phyloP scores from a whole-genome alignment of 768 basidiomycete genomes.

The Imleria badia region DNA sequence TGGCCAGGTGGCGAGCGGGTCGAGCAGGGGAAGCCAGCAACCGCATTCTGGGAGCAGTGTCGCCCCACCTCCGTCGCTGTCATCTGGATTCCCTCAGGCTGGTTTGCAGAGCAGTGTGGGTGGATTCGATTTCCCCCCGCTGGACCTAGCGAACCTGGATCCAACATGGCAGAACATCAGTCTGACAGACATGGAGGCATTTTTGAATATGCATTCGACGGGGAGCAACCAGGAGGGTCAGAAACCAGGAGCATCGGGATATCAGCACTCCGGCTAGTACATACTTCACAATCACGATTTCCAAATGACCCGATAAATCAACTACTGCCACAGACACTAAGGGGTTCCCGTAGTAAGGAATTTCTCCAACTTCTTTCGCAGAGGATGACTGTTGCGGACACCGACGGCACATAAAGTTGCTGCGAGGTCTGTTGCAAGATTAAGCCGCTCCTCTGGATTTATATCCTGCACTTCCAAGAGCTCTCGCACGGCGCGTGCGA shows the following conservation, averaged over 20 bases:
- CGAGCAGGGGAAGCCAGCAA: conserved; percentile 9
- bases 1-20: conserved; percentile 28
- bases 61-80: conserved; percentile 39
- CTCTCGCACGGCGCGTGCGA: conserved; percentile 66
- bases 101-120: conserved; percentile 21
- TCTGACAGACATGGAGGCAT: conserved; percentile 54
- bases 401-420: conserved; percentile 52
- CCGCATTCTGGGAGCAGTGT: conserved; percentile 23
- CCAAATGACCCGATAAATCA: conserved; percentile 1
- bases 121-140: conserved; percentile 48
- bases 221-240: conserved; percentile 25
- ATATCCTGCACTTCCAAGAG: conserved; percentile 55
- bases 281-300: not conserved
- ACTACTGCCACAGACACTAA: not conserved
- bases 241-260: conserved; percentile 19
- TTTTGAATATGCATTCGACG: conserved; percentile 44
- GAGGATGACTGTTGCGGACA: conserved; percentile 60
- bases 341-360: conserved; percentile 33
- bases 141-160: conserved; percentile 47
- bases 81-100: conserved; percentile 41
- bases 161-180: conserved; percentile 44
- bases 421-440: conserved; percentile 51
- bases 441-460: conserved; percentile 45
- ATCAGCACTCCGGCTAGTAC: not conserved
- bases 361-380: conserved; percentile 68